Conservation (phyloP, 225 moss, liverwort and hornwort genomes). For the Asterella californica region DNA sequence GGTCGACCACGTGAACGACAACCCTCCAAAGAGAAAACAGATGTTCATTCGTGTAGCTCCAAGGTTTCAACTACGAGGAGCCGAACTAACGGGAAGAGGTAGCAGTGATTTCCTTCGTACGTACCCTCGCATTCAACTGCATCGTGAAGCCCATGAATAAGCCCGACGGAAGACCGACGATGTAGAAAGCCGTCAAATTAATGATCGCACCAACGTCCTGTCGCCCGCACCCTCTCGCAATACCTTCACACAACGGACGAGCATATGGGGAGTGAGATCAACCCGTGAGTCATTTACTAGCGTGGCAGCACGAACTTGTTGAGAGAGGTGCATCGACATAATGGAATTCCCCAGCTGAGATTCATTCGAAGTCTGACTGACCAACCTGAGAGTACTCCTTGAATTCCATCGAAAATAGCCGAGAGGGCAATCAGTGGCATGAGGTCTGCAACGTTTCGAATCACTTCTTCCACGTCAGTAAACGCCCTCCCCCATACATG, state of each 20-base stretch:
- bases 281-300: too few species aligned
- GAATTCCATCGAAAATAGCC: constrained; percentile 26
- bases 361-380: background rate
- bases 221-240: constrained; percentile 34
- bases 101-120: background rate
- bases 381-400: constrained; percentile 39
- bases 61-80: background rate
- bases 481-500: constrained; percentile 32
- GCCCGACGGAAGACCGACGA: constrained; percentile 29
- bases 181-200: constrained; percentile 34
- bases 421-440: constrained; percentile 37
- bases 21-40: background rate
- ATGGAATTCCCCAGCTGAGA: background rate
- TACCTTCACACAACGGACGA: constrained; percentile 16
- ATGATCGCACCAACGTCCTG: constrained; percentile 37
- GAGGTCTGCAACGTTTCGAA: constrained; percentile 14
- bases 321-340: too few species aligned
- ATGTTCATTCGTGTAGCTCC: too few species aligned
- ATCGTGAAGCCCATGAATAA: constrained; percentile 23
- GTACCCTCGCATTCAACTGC: constrained; percentile 25
- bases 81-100: background rate
- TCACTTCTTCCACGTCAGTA: constrained; percentile 24
- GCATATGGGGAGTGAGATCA: too few species aligned
- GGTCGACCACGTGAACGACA: background rate
- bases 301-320: too few species aligned